Evolutionary conservation across 1,284 basidiomycete genomes (phyloP).

Genomic region (Xerocomus nothofagi): DNA sequence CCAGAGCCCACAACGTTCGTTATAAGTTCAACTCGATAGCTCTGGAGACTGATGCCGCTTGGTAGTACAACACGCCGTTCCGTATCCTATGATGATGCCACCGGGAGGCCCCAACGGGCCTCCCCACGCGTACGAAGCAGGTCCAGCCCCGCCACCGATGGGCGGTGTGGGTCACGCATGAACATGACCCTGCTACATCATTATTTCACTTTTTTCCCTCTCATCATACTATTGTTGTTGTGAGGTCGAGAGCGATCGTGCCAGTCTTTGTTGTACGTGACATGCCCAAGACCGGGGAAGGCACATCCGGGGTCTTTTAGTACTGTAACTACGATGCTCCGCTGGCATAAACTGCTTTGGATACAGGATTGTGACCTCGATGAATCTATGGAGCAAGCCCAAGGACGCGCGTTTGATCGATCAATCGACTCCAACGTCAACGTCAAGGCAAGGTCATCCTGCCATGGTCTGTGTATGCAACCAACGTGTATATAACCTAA

Average conservation of each 20-base stretch:
- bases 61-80: constrained; percentile 77
- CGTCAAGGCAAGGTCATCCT: neutral
- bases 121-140: constrained; percentile 71
- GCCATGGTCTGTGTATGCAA: constrained; percentile 14
- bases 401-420: neutral
- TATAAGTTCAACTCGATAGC: constrained; percentile 24
- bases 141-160: constrained; percentile 71
- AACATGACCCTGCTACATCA: constrained; percentile 17
- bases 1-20: constrained; percentile 80
- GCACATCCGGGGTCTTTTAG: constrained; percentile 13
- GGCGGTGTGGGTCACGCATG: constrained; percentile 52
- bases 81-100: constrained; percentile 83
- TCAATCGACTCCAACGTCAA: neutral
- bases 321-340: constrained; percentile 31
- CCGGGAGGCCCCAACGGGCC: constrained; percentile 54
- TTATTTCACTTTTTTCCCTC: constrained; percentile 10
- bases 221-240: constrained; percentile 27
- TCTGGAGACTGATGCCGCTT: constrained; percentile 26
- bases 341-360: constrained; percentile 33
- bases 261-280: constrained; percentile 33
- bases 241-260: constrained; percentile 29
- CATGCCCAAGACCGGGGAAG: constrained; percentile 13
- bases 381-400: neutral
- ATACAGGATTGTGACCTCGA: constrained; percentile 11
- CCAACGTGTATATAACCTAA: constrained; percentile 1